Base-by-base conservation (phyloP, 2,329 filamentous ascomycete species). In the Metarhizium anisopliae region DNA sequence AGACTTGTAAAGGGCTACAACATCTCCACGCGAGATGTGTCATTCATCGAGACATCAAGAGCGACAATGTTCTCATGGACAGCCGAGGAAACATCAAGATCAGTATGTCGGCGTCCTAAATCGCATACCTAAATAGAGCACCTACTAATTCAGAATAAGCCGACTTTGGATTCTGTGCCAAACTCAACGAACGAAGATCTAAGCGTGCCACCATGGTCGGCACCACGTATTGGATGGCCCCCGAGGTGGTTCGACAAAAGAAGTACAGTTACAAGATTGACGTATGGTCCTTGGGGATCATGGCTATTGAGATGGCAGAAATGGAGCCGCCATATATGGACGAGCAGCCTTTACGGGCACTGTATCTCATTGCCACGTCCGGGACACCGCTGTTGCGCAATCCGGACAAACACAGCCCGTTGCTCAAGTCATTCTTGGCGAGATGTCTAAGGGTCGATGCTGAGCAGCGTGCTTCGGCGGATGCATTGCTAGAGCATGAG, bases 231-330 rank as follows among this genome's bases (percentile, higher is more conserved):
- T 97, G 93, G 93, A 97, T 97, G 93, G 93, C 93, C 13, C 93
- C 93, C 45, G 93, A 97, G 72, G 93, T 97, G 47, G 93, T 97
- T 69, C 96, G 96, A 76, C 93, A 96, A 71, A 96, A 96, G 77
- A 91, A 96, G 72, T 97, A 97, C 67, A 93, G 92, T 49, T 87
- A 89, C 68, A 96, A 96, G 78, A 92, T 96, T 60, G 93, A 97
- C 68, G 95, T 96, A 68, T 97, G 93, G 93, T 96, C 91, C 29
- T 77, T 97, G 58, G 93, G 93, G 66, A 97, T 97, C 74, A 97
- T 96, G 93, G 92, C 93, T 29, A 97, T 97, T 66, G 93, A 97
- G 73, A 96, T 97, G 93, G 96, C 96, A 67, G 93, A 97, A 70
- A 95, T 90, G 25, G 93, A 97, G 72, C 93, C 93, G 3, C 93